Base-by-base conservation (phyloP, 2,329 filamentous ascomycete species). In the Magnaporthiopsis rhizophila region DNA sequence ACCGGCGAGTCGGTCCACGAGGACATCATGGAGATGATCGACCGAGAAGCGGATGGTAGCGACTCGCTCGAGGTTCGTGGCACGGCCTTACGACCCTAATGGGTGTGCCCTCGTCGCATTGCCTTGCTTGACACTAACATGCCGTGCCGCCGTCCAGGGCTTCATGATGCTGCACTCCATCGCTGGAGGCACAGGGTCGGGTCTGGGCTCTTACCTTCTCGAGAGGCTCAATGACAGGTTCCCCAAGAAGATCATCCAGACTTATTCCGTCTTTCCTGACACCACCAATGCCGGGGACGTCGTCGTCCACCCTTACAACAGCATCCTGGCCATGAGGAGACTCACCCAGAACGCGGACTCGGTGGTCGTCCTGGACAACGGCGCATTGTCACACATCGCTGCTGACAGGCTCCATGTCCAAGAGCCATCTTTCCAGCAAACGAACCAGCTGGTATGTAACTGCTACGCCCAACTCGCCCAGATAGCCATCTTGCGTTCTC, bases 101-200 rank as follows among this genome's bases (percentile, higher is more conserved):
- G 45, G 45, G 26, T 36, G 13, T 30, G 3, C 30, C 6, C 15
- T 2, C n/a, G 3, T 30, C 4, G n/a, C 24, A 32, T 30, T 53
- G 3, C 18, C 34, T 50, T 21, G 7, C 60, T 3, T 5, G 21
- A 4, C 60, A 26, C 4, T 62, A 53, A 45, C 50, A 8, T 30
- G 26, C 7, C 11, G 28, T 12, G n/a, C 26, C 21, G 24, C 21
- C 11, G 28, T 28, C 58, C 65, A 91, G 86, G 95, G 95, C 56
- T 99, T 99, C 80, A 99, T 99, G 95, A 87, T 99, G 77, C 83
- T 99, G 68, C 95, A 99, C 76, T 98, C 95, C 3, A 99, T 99
- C 73, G 96, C 95, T 58, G 95, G 95, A 67, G 95, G 95, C 65
- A 99, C 95, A 24, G 95, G 95, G 11, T 97, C 93, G 28, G 95